These are phyloP conservation scores for Tagetes patula DNA, from an alignment of 129 eudicot species.

Conservation along the genomic window DNA sequence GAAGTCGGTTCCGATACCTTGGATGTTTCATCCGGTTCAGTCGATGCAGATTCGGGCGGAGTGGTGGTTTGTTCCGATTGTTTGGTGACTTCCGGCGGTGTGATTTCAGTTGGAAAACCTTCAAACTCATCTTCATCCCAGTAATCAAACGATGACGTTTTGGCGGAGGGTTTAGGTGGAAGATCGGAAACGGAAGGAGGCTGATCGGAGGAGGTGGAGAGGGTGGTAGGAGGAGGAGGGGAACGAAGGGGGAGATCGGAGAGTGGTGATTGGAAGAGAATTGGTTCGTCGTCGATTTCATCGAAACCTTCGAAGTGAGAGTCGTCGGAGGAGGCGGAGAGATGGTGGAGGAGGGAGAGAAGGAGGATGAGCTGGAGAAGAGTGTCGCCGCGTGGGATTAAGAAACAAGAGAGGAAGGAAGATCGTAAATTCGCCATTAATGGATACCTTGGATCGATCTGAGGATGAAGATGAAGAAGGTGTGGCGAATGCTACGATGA, in stretches of 20 bases:
- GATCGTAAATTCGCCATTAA: constrained; percentile 52
- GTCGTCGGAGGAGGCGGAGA: constrained; percentile 50
- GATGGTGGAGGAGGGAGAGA: constrained; percentile 59
- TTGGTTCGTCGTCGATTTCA: constrained; percentile 50
- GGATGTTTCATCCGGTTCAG: constrained; percentile 12
- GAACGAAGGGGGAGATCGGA: constrained; percentile 54
- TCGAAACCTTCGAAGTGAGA: constrained; percentile 72
- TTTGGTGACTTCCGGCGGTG: constrained; percentile 27
- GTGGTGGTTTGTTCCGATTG: constrained; percentile 39
- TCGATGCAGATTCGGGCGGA: constrained; percentile 24
- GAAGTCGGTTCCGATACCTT: constrained; percentile 21
- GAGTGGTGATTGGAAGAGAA: constrained; percentile 28
- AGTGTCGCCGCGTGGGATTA: constrained; percentile 52
- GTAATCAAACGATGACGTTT: constrained; percentile 56
- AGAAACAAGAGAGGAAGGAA: constrained; percentile 36
- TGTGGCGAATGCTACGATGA: not conserved
- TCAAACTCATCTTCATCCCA: constrained; percentile 99
- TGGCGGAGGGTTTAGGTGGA: constrained; percentile 25
- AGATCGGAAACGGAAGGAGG: constrained; percentile 29
- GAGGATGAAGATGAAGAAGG: constrained; percentile 6
- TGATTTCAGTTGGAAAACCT: constrained; percentile 53
- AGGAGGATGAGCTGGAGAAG: constrained; percentile 53
- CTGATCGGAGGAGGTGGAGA: constrained; percentile 51
- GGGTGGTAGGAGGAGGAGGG: constrained; percentile 58
- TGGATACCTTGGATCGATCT: constrained; percentile 15